Conservation (phyloP, 495 filamentous ascomycete species). For the Neurospora sp. region DNA sequence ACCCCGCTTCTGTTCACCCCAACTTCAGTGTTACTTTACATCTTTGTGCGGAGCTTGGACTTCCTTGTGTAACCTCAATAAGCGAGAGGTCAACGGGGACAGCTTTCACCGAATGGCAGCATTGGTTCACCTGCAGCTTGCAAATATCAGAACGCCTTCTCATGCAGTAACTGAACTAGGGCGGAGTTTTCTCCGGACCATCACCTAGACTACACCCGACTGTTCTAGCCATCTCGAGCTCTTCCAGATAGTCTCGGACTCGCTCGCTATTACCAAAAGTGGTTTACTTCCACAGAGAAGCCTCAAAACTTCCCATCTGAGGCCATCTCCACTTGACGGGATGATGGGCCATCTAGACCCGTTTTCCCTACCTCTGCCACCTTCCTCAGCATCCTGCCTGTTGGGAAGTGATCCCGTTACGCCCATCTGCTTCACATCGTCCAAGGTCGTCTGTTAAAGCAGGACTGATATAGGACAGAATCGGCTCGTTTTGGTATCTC, state of each 20-base stretch:
- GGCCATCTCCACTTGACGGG: not conserved
- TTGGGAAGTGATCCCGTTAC: not conserved
- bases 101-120: not conserved
- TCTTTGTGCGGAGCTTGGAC: not conserved
- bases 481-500: not conserved
- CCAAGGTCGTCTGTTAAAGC: not conserved
- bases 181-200: not conserved
- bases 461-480: not conserved
- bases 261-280: not conserved
- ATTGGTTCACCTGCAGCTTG: not conserved
- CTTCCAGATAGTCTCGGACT: not conserved
- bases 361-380: not conserved
- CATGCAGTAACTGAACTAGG: not conserved
- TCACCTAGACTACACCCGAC: not conserved
- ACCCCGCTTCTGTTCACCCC: not conserved
- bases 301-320: not conserved
- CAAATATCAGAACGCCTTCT: not conserved
- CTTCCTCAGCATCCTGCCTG: not conserved
- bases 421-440: not conserved
- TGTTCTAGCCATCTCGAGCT: not conserved
- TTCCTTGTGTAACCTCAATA: not conserved
- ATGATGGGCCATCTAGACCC: not conserved
- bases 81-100: not conserved
- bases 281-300: not conserved
- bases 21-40: not conserved